A percentile compares a stretch with the other conserved stretches of the same genome.
Evolutionary conservation across 1,284 basidiomycete species (phyloP).

Genomic region (Ceratobasidium papillatum): DNA sequence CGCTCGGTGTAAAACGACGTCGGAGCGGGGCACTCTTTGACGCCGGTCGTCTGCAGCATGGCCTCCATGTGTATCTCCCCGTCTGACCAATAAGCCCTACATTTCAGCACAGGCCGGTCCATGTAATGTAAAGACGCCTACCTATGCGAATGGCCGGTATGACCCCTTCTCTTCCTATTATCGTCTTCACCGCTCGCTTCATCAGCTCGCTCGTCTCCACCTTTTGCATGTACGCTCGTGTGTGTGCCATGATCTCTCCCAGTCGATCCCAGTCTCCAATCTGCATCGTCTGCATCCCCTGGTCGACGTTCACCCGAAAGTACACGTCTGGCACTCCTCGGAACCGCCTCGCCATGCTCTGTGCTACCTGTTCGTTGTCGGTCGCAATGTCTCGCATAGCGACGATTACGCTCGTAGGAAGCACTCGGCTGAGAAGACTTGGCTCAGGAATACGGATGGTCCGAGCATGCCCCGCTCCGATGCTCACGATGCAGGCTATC

Average conservation of each 20-base stretch:
- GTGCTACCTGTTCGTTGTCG: constrained; percentile 23
- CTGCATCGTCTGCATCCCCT: neutral
- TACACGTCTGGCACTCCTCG: neutral
- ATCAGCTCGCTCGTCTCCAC: neutral
- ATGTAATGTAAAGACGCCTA: neutral
- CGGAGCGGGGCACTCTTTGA: constrained; percentile 7
- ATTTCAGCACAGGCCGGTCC: neutral
- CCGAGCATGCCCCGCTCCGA: constrained; percentile 9
- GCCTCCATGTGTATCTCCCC: neutral
- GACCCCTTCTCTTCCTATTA: neutral
- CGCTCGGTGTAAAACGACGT: constrained; percentile 1
- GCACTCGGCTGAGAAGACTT: neutral
- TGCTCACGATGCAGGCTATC: constrained; percentile 16
- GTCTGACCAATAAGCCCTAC: neutral
- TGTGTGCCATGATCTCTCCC: constrained; percentile 9
- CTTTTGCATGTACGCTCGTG: neutral
- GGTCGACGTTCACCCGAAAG: constrained; percentile 17
- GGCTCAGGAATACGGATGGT: neutral
- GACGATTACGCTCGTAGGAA: neutral
- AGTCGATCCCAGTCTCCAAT: neutral
- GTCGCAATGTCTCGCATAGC: constrained; percentile 9
- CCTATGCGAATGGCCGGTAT: neutral
- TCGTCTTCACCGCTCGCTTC: neutral
- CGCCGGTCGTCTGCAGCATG: neutral
- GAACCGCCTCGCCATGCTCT: neutral